These are phyloP conservation scores for Wickerhamia fluorescens DNA, from an alignment of 805 yeast species.

Conservation along the genomic window DNA sequence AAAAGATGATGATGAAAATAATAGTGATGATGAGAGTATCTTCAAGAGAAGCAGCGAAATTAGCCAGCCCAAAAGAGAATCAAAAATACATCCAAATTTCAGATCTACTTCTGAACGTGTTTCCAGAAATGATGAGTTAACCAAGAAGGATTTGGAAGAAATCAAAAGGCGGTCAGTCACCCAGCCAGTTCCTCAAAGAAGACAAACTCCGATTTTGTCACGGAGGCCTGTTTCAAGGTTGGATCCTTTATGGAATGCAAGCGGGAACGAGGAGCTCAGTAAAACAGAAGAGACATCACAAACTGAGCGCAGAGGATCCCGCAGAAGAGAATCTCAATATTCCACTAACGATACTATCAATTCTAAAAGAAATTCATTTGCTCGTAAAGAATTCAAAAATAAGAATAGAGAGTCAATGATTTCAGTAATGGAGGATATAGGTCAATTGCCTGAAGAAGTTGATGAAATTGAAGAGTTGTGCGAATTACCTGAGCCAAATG, in stretches of 20 bases:
- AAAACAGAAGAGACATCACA: constrained; percentile 37
- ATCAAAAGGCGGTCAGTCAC: constrained; percentile 43
- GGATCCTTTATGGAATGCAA: constrained; percentile 50
- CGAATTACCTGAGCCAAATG: constrained; percentile 31
- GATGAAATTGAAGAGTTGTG: constrained; percentile 14
- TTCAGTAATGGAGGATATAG: constrained; percentile 22
- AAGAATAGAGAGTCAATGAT: constrained; percentile 29
- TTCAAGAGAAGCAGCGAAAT: constrained; percentile 8
- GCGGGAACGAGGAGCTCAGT: constrained; percentile 40
- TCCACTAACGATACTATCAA: constrained; percentile 1
- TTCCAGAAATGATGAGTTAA: constrained; percentile 23
- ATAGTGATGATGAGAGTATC: constrained; percentile 15
- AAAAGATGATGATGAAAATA: constrained; percentile 21
- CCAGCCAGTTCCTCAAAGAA: constrained; percentile 27
- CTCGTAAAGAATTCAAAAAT: constrained; percentile 4
- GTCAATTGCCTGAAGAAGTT: too few relatives aligned
- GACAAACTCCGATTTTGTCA: constrained; percentile 34
- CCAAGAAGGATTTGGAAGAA: constrained; percentile 38
- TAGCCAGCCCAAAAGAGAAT: constrained; percentile 31
- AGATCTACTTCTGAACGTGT: constrained; percentile 32
- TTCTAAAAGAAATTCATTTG: constrained; percentile 5
- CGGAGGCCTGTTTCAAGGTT: constrained; percentile 51
- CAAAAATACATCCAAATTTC: constrained; percentile 17
- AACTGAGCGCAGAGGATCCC: constrained; percentile 22
- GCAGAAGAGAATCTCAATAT: constrained; percentile 5